phyloP scores from a whole-genome alignment of 768 basidiomycete species.

The Dacryopinax spathularia region DNA sequence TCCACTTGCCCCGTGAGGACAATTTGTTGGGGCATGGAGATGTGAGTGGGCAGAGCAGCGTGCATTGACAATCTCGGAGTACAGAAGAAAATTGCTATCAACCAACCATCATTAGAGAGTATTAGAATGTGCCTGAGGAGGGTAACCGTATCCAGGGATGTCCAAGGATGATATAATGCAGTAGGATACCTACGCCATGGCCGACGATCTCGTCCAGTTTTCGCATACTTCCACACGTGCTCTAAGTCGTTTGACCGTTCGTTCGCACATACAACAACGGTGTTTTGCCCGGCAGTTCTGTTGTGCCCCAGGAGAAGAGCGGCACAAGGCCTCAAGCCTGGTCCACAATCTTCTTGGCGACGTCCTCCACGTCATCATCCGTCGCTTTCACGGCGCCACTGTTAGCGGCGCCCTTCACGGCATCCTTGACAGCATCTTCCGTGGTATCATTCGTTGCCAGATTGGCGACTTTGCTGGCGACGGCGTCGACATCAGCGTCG shows the following conservation, averaged over 20 bases:
- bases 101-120: not conserved
- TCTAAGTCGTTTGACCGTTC: too few relatives aligned
- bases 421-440: too few relatives aligned
- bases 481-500: slow-evolving; percentile 20
- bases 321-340: too few relatives aligned
- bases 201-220: not conserved
- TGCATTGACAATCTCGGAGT: not conserved
- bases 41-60: not conserved
- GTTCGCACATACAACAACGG: too few relatives aligned
- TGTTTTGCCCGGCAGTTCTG: not conserved
- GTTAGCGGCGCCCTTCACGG: too few relatives aligned
- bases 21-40: not conserved
- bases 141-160: not conserved
- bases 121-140: slow-evolving; percentile 1
- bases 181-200: not conserved
- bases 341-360: not conserved
- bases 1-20: too few relatives aligned
- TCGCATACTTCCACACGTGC: not conserved
- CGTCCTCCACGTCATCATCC: not conserved
- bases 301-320: too few relatives aligned
- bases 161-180: not conserved
- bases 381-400: too few relatives aligned
- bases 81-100: not conserved
- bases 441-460: slow-evolving; percentile 13
- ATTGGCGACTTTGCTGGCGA: slow-evolving; percentile 21